These are phyloP conservation scores for Prunella vulgaris DNA, from an alignment of 257 asterid species.

Conservation along the genomic window DNA sequence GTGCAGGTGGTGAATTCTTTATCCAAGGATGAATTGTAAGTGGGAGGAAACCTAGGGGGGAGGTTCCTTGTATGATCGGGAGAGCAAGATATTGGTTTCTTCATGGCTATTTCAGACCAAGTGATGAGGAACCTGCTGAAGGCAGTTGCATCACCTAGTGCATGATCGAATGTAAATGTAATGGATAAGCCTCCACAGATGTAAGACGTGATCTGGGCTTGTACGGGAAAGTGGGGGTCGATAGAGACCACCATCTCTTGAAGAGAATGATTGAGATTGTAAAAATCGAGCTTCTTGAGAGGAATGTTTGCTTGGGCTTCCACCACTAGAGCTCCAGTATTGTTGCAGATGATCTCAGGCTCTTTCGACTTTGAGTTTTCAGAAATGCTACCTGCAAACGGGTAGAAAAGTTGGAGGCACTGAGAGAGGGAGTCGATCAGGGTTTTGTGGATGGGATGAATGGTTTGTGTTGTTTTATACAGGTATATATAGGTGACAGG, in stretches of 20 bases:
- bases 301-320: slow-evolving; percentile 40
- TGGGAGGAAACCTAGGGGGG: slow-evolving; percentile 34
- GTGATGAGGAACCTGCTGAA: slow-evolving; percentile 47
- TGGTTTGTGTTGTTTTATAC: slow-evolving; percentile 15
- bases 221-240: slow-evolving; percentile 28
- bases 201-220: slow-evolving; percentile 43
- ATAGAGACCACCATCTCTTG: slow-evolving; percentile 30
- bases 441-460: not conserved
- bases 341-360: slow-evolving; percentile 50
- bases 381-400: slow-evolving; percentile 44
- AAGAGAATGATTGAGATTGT: slow-evolving; percentile 37
- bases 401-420: slow-evolving; percentile 47
- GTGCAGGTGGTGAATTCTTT: slow-evolving; percentile 50
- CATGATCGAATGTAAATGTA: slow-evolving; percentile 57
- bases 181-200: slow-evolving; percentile 37
- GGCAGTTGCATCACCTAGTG: slow-evolving; percentile 56
- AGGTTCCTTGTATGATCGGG: slow-evolving; percentile 46
- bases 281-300: slow-evolving; percentile 36
- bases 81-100: slow-evolving; percentile 28
- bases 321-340: slow-evolving; percentile 41
- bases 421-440: slow-evolving; percentile 39
- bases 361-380: slow-evolving; percentile 34
- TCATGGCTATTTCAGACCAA: slow-evolving; percentile 43
- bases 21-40: slow-evolving; percentile 36
- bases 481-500: slow-evolving; percentile 54